Base-by-base conservation (phyloP, 2,329 filamentous ascomycete genomes). In the Ceratocystis destructans region DNA sequence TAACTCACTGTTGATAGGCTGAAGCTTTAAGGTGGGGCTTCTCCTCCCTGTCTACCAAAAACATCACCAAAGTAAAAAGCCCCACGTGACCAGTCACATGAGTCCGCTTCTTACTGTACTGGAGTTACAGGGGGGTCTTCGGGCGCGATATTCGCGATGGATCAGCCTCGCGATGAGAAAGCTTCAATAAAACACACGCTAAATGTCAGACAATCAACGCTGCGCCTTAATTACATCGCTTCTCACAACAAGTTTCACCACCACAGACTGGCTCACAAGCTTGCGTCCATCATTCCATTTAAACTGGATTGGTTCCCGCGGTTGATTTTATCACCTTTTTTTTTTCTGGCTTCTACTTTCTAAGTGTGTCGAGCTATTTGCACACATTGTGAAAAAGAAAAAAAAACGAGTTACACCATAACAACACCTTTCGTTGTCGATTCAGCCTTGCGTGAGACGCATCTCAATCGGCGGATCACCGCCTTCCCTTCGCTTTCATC, bases 161-260 rank as follows among this genome's bases (percentile, higher is more conserved):
- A 67, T 67, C 62, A 67, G 66, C 66, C 66, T 67, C 66, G 66
- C 66, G 62, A 64, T 67, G 45, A 20, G 41, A 57, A 44, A 61
- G 55, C 55, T 59, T 59, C 55, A 59, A 33, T 59, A 15, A 31
- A 59, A n/a, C 55, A 31, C 55, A 28, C 28, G n/a, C 55, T 31
- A 59, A 37, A 59, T 37, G 25, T 8, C 55, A 25, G n/a, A 59
- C n/a, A 37, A 10, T 28, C 37, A 31, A 33, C 15, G 3, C 55
- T 59, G 5, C 28, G 55, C 55, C 55, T 17, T 4, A 20, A n/a
- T 59, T 20, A 5, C 15, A 33, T 33, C 25, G 17, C 17, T 12
- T 33, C 31, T 12, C 28, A 59, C 28, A 37, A 15, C 5, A 8
- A 33, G 17, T 17, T 31, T 33, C 55, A 10, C 17, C 37, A 41